A percentile compares a stretch with the other conserved stretches of the same genome.
phyloP scores from a whole-genome alignment of 305 asterid genomes.

The Rubia balearica region DNA sequence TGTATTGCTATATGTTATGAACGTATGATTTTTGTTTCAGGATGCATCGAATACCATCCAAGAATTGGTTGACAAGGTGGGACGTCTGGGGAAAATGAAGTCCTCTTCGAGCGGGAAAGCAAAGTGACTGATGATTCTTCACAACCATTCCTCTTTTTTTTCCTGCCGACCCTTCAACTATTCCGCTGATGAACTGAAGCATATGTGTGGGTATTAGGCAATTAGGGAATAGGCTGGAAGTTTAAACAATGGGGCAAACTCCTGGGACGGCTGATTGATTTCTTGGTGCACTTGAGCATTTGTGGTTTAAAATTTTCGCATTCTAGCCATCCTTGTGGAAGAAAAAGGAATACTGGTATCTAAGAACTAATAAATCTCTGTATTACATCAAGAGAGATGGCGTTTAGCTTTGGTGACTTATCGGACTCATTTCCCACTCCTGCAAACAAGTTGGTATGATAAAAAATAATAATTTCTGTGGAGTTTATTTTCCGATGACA shows the following conservation, averaged over 20 bases:
- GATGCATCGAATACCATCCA: conserved; percentile 61
- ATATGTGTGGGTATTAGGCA: background rate
- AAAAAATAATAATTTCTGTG: too few species aligned
- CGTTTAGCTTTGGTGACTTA: background rate
- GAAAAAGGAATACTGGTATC: background rate
- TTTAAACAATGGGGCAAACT: background rate
- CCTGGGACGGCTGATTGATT: background rate
- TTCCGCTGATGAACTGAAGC: background rate
- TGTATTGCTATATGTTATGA: background rate
- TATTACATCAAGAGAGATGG: too few species aligned
- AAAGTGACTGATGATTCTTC: conserved; percentile 9
- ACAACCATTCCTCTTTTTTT: background rate
- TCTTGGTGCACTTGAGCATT: background rate
- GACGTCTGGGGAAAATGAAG: conserved; percentile 31
- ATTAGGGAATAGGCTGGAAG: too few species aligned
- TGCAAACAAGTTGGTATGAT: background rate
- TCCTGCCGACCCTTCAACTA: background rate
- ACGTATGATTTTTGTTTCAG: conserved; percentile 23
- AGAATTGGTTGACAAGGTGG: conserved; percentile 50
- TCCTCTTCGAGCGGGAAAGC: conserved; percentile 19
- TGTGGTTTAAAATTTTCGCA: background rate
- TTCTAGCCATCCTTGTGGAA: background rate
- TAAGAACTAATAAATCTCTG: too few species aligned
- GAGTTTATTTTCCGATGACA: too few species aligned
- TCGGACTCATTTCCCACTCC: background rate